Evolutionary conservation across 768 basidiomycete genomes (phyloP).

Genomic region (Dacryopinax spathularia): DNA sequence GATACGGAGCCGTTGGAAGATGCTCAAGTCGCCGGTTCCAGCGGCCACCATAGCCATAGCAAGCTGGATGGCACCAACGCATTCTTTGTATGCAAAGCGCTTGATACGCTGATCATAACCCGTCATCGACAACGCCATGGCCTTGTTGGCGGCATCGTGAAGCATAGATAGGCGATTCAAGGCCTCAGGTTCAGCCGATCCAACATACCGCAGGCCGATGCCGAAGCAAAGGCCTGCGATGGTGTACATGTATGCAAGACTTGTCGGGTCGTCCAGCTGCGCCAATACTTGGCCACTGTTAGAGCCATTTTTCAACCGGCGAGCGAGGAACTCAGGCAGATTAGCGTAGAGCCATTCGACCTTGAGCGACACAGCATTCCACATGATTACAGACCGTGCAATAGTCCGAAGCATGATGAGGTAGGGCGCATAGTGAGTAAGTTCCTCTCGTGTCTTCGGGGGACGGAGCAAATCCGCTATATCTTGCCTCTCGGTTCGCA

Average conservation of each 20-base stretch:
- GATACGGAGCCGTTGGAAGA: conserved; percentile 71
- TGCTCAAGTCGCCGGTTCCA: conserved; percentile 87
- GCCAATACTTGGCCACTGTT: conserved; percentile 29
- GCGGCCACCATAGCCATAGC: conserved; percentile 91
- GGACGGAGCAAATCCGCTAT: conserved; percentile 74
- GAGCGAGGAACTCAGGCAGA: conserved; percentile 48
- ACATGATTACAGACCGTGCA: conserved; percentile 68
- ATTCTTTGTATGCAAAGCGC: conserved; percentile 73
- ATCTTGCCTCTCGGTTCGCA: conserved; percentile 69
- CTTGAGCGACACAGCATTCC: conserved; percentile 60
- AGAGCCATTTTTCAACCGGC: conserved; percentile 34
- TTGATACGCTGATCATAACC: conserved; percentile 62
- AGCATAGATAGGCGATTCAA: neutral
- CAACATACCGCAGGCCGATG: conserved; percentile 83
- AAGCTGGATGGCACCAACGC: conserved; percentile 74
- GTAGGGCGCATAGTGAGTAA: conserved; percentile 79
- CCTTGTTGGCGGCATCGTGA: conserved; percentile 5
- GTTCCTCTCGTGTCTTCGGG: conserved; percentile 60
- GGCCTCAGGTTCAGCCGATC: conserved; percentile 81
- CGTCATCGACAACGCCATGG: neutral
- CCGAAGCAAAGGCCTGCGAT: conserved; percentile 84
- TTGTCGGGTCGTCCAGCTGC: conserved; percentile 50
- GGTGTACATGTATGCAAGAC: conserved; percentile 85
- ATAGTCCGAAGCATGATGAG: conserved; percentile 73
- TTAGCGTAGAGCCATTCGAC: conserved; percentile 45